phyloP scores from a whole-genome alignment of 2,329 filamentous ascomycete genomes.

The Chaetothyriales sp. region DNA sequence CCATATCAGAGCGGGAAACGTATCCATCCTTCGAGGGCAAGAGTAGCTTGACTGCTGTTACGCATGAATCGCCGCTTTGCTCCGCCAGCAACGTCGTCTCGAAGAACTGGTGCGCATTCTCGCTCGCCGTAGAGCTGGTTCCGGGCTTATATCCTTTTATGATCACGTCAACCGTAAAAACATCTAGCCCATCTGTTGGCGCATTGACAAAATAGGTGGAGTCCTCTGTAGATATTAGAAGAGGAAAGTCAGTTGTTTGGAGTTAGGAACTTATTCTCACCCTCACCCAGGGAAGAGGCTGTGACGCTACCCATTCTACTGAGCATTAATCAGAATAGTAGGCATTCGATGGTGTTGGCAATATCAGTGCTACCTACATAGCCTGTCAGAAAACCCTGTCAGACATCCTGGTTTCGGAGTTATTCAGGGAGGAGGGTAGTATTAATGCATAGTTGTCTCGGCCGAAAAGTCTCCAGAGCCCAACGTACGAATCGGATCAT shows the following conservation, averaged over 20 bases:
- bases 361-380: neutral
- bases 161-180: neutral
- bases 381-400: neutral
- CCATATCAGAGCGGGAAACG: neutral
- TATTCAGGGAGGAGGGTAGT: neutral
- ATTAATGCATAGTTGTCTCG: neutral
- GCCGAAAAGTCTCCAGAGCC: neutral
- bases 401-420: neutral
- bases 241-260: neutral
- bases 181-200: neutral
- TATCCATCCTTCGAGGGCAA: neutral
- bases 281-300: neutral
- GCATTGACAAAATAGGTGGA: neutral
- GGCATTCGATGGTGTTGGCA: neutral
- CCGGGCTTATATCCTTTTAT: neutral
- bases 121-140: neutral
- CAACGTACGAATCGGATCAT: neutral
- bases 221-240: neutral
- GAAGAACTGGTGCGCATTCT: neutral
- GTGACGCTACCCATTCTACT: neutral
- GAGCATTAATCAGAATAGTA: neutral
- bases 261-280: neutral
- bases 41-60: neutral
- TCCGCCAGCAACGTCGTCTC: neutral
- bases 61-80: neutral